A percentile compares a stretch with the other conserved stretches of the same genome.
These are phyloP conservation scores for Peribolospora baueri DNA, from an alignment of 768 basidiomycete genomes.

Conservation along the genomic window DNA sequence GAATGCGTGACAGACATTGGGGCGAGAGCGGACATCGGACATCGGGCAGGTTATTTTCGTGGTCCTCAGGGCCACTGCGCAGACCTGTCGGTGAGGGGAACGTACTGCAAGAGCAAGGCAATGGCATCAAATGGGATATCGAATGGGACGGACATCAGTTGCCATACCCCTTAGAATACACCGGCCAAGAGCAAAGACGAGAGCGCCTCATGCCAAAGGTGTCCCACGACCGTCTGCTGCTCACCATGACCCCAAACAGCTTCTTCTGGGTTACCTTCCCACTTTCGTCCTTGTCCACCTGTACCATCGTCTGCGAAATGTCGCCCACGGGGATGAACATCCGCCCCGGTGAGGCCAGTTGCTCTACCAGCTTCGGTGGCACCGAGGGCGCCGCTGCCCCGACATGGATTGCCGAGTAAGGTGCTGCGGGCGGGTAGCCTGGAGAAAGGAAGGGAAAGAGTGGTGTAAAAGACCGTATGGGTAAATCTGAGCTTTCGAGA, in stretches of 20 bases:
- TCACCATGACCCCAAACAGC: constrained; percentile 55
- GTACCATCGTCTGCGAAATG: neutral
- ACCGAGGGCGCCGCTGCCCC: constrained; percentile 62
- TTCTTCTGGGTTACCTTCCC: constrained; percentile 39
- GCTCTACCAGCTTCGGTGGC: constrained; percentile 44
- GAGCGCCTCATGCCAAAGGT: too few species aligned
- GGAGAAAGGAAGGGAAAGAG: neutral
- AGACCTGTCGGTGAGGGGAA: constrained; percentile 16
- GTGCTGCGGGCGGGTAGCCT: neutral
- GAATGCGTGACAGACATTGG: too few species aligned
- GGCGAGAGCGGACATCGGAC: too few species aligned
- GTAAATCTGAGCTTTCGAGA: neutral
- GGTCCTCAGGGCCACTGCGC: neutral
- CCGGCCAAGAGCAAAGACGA: neutral
- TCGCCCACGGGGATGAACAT: constrained; percentile 83
- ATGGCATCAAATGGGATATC: too few species aligned
- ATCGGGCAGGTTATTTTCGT: too few species aligned
- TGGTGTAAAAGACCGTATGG: neutral
- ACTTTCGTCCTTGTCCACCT: constrained; percentile 48
- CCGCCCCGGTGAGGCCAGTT: constrained; percentile 22
- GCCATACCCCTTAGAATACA: neutral
- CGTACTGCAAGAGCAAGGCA: constrained; percentile 14
- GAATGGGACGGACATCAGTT: too few species aligned
- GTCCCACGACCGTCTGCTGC: constrained; percentile 14
- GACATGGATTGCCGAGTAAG: constrained; percentile 65